A percentile compares a stretch with the other conserved stretches of the same genome.
phyloP scores from a whole-genome alignment of 1,284 basidiomycete genomes.

The Caloboletus firmus region DNA sequence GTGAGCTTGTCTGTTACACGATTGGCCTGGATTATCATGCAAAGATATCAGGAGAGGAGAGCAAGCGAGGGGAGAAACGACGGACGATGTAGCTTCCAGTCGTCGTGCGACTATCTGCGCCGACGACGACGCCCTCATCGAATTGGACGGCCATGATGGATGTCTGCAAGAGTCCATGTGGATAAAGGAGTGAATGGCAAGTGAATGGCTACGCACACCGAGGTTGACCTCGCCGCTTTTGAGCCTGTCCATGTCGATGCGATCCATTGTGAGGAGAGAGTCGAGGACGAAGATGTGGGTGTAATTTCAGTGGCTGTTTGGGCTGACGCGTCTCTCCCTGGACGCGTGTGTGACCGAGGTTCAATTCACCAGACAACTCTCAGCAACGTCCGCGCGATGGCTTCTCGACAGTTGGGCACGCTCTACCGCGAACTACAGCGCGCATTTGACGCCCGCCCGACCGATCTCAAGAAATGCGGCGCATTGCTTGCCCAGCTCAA shows the following conservation, averaged over 20 bases:
- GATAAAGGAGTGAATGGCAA: neutral
- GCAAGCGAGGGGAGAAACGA: constrained; percentile 3
- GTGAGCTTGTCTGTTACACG: constrained; percentile 99
- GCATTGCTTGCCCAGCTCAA: constrained; percentile 70
- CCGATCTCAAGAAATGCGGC: constrained; percentile 65
- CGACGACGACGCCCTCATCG: constrained; percentile 91
- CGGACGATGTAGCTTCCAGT: constrained; percentile 94
- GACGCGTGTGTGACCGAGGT: constrained; percentile 16
- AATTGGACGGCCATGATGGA: constrained; percentile 99
- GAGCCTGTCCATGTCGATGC: constrained; percentile 72
- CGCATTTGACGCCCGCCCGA: constrained; percentile 59
- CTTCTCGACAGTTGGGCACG: constrained; percentile 47
- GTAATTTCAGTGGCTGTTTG: constrained; percentile 20
- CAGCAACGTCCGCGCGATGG: constrained; percentile 40
- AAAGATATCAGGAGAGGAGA: neutral
- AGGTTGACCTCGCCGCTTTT: constrained; percentile 94
- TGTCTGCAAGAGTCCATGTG: constrained; percentile 55
- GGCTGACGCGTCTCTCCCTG: constrained; percentile 61
- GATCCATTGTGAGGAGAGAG: constrained; percentile 51
- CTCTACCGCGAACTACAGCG: constrained; percentile 64
- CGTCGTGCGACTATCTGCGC: constrained; percentile 96
- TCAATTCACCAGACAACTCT: constrained; percentile 13
- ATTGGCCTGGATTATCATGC: constrained; percentile 66
- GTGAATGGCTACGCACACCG: constrained; percentile 61
- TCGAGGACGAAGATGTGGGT: constrained; percentile 15